phyloP scores from a whole-genome alignment of 768 basidiomycete species.

The Boletellus sp. region DNA sequence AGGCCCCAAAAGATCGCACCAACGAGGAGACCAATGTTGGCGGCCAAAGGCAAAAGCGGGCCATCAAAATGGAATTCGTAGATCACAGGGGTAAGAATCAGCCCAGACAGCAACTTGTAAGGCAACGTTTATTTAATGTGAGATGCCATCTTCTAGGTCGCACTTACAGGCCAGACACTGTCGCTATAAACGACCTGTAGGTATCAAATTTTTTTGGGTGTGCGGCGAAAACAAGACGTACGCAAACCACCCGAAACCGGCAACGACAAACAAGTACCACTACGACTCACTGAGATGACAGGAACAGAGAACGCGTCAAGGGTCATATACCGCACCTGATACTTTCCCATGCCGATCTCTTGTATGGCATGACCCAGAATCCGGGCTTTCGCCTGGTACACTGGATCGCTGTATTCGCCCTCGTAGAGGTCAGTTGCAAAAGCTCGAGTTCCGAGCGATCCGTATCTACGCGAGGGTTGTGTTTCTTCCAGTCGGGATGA shows the following conservation, averaged over 20 bases:
- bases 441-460: neutral
- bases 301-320: neutral
- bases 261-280: slow-evolving; percentile 38
- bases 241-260: slow-evolving; percentile 44
- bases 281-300: slow-evolving; percentile 7
- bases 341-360: slow-evolving; percentile 57
- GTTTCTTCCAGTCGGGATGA: too few relatives aligned
- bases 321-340: slow-evolving; percentile 44
- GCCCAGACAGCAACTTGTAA: slow-evolving; percentile 37
- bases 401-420: slow-evolving; percentile 39
- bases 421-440: slow-evolving; percentile 28
- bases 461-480: neutral
- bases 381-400: slow-evolving; percentile 48
- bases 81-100: slow-evolving; percentile 46
- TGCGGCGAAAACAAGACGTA: slow-evolving; percentile 14
- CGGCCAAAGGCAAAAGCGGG: slow-evolving; percentile 49
- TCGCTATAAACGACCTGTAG: slow-evolving; percentile 20
- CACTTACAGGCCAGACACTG: slow-evolving; percentile 38
- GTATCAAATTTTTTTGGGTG: neutral
- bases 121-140: neutral
- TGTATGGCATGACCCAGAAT: slow-evolving; percentile 46
- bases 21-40: slow-evolving; percentile 50
- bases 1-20: slow-evolving; percentile 51
- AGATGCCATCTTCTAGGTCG: neutral
- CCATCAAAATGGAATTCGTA: slow-evolving; percentile 47